phyloP scores from a whole-genome alignment of 73 alveolate genomes.

The Paramecium sexaurelia region DNA sequence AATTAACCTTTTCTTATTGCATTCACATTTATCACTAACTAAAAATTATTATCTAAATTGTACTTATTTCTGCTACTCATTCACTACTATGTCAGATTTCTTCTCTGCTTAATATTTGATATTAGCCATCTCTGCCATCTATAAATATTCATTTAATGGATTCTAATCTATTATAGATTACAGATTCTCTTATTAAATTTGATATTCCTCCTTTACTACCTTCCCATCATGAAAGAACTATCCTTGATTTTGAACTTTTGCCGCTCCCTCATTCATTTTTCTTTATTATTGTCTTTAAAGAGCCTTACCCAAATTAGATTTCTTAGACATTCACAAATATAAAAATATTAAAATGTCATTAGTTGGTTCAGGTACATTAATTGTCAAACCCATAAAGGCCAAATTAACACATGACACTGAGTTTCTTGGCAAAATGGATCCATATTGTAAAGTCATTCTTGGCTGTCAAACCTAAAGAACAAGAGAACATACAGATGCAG shows the following conservation, averaged over 20 bases:
- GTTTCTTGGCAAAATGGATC: slow-evolving; percentile 62
- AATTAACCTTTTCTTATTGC: slow-evolving; percentile 2
- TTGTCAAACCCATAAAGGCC: slow-evolving; percentile 25
- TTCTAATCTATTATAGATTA: slow-evolving; percentile 93
- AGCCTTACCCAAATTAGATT: slow-evolving; percentile 62
- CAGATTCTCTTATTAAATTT: slow-evolving; percentile 61
- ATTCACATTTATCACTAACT: slow-evolving; percentile 55
- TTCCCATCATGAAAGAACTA: slow-evolving; percentile 65
- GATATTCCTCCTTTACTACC: slow-evolving; percentile 74
- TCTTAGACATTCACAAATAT: slow-evolving; percentile 61
- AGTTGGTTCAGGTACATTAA: slow-evolving; percentile 50
- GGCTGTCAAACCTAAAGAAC: slow-evolving; percentile 47
- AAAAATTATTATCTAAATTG: background rate
- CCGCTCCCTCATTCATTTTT: slow-evolving; percentile 17
- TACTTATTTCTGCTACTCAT: slow-evolving; percentile 46
- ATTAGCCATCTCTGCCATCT: slow-evolving; percentile 90
- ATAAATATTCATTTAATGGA: slow-evolving; percentile 92
- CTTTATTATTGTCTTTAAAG: slow-evolving; percentile 51
- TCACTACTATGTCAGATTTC: slow-evolving; percentile 73
- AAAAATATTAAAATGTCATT: slow-evolving; percentile 14
- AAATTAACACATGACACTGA: slow-evolving; percentile 55
- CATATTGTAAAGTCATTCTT: slow-evolving; percentile 13
- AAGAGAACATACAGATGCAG: slow-evolving; percentile 60
- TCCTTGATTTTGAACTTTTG: slow-evolving; percentile 59
- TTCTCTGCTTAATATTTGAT: slow-evolving; percentile 90